Evolutionary conservation across 371 early-diverging fungal genomes (phyloP).

Genomic region (Conidiobolus incongruus): DNA sequence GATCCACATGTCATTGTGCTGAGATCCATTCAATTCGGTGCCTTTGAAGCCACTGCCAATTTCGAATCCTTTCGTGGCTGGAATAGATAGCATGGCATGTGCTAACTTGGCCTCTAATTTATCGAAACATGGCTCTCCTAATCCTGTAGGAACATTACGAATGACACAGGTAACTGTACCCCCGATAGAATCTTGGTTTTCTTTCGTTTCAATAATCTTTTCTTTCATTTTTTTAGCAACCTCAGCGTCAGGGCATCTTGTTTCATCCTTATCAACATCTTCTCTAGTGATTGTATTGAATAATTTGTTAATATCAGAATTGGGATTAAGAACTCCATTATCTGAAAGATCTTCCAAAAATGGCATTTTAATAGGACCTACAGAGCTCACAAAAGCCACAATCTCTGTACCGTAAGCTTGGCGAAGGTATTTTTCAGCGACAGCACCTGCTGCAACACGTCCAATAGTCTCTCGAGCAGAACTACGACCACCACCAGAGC

Average conservation of each 20-base stretch:
- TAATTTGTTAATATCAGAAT: conserved; percentile 27
- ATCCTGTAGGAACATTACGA: conserved; percentile 75
- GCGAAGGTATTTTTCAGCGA: conserved; percentile 84
- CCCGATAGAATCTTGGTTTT: conserved; percentile 78
- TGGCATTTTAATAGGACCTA: conserved; percentile 66
- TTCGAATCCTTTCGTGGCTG: conserved; percentile 95
- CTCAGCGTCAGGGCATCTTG: conserved; percentile 49
- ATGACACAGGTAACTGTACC: conserved; percentile 95
- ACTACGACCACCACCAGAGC: conserved; percentile 83
- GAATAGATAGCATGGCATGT: conserved; percentile 97
- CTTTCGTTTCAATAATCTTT: conserved; percentile 51
- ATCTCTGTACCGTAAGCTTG: conserved; percentile 66
- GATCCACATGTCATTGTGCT: conserved; percentile 86
- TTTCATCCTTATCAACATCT: conserved; percentile 40
- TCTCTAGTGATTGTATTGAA: conserved; percentile 46
- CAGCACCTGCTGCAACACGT: conserved; percentile 87
- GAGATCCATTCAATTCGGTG: conserved; percentile 60
- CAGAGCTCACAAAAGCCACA: conserved; percentile 81
- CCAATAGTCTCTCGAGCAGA: conserved; percentile 94
- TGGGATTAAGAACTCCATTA: conserved; percentile 9
- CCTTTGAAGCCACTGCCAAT: conserved; percentile 86
- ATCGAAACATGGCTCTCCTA: conserved; percentile 96
- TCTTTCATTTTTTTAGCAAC: conserved; percentile 35
- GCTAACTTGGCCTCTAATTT: conserved; percentile 91
- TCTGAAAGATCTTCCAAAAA: conserved; percentile 23